Base-by-base conservation (phyloP, 306 rosid genomes). In the Cicer judaicum region DNA sequence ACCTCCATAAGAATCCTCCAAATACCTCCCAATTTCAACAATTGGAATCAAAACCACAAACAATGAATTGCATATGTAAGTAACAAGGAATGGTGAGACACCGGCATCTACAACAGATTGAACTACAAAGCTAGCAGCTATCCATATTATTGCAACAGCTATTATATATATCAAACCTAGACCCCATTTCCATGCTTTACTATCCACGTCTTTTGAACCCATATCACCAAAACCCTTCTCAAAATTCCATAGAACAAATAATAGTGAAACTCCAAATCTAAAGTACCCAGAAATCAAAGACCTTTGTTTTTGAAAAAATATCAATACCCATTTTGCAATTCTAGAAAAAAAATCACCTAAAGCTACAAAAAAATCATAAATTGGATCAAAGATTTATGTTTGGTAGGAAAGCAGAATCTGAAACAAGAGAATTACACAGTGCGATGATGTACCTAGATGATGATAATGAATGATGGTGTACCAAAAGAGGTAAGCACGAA, bases 61-160 rank as follows among this genome's bases (percentile, higher is more conserved):
- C 83, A 94, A 77, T 18, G 99, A 94, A 83, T 94, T 94, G 91
- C 99, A 94, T 38, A 90, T 81, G 77, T 94, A 94, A 10, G 99
- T 94, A 61, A 94, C 79, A 52, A 94, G 92, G 67, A 94, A 94
- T 5, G 99, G 97, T 47, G 99, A 86, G 12, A 92, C 95, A 75
- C 97, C 97, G 7, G 75, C 92, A 80, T 94, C 99, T 34, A 94
- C 96, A 69, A 92, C 99, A 15, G 97, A 91, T 82, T 94, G 99
- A 40, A 94, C 99, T 53, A 94, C 97, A 81, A 88, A 92, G 78
- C 99, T 92, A 42, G 99, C 99, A 86, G 99, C 96, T 85, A 94
- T 92, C 99, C 99, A 94, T 49, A 94, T 94, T 12, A 90, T 80
- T 47, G 97, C 97, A 78, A 94, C 99, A 8, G 91, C 81, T 80